Base-by-base conservation (phyloP, 768 basidiomycete genomes). In the Leccinum sublutescens region DNA sequence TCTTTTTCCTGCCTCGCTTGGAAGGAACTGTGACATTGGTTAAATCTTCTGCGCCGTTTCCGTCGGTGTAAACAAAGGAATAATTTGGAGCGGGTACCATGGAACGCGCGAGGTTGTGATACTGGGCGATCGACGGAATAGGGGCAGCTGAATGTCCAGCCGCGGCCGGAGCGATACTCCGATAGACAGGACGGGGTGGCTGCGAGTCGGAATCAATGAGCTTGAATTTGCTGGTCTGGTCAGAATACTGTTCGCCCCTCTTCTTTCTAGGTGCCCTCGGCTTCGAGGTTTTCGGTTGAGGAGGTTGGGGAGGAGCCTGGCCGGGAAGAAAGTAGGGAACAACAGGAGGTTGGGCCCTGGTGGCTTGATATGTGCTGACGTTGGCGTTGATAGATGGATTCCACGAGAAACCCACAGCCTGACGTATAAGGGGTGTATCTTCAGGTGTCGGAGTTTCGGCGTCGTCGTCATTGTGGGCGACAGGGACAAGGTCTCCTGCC, bases 351-450 rank as follows among this genome's bases (percentile, higher is more conserved):
- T 64, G 50, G 34, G 65, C 58, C 1, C 65, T 48, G 3, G 71
- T 53, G 25, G 68, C 73, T 33, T 71, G 71, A 45, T 74, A 74
- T 29, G 75, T 74, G 31, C 6, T 63, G 61, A 73, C 55, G 59
- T 69, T 67, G 55, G 71, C 52, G 38, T 64, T 64, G 43, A 62
- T 61, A 8, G 71, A 71, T 9, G 68, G 67, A 19, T 66, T 57
- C 72, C 74, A 77, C 50, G 77, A 69, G 64, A 86, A 87, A 21
- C 76, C 86, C 40, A 87, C 72, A n/a, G 83, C 76, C 66, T 85
- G 80, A 51, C 86, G 80, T 62, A 87, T 79, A 29, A 87, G 67
- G 38, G 86, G 86, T 6, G 75, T 74, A 14, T 54, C 66, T 60
- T 68, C 70, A 48, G 80, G 80, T 45, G 81, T 80, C 59, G 83